Evolutionary conservation across 495 filamentous ascomycete species (phyloP).

Genomic region (Thermothielavioides terrestris): DNA sequence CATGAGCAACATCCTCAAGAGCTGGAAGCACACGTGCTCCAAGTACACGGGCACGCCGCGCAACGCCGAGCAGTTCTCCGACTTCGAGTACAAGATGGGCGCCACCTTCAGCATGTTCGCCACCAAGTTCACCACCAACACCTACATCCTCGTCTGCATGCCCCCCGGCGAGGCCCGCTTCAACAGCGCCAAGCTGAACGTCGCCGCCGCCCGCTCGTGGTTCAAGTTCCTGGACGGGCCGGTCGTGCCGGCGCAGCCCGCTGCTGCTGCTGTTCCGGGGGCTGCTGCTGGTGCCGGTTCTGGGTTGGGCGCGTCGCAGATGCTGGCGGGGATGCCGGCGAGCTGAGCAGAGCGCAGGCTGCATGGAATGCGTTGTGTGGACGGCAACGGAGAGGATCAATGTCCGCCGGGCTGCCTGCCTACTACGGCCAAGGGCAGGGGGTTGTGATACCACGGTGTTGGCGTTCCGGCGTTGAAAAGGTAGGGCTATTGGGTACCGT

Average conservation of each 20-base stretch:
- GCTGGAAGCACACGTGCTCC: constrained; percentile 72
- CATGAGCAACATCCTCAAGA: constrained; percentile 92
- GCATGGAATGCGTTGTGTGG: neutral
- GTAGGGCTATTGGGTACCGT: neutral
- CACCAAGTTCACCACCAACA: constrained; percentile 88
- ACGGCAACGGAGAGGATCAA: too few relatives aligned
- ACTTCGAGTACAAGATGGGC: constrained; percentile 48
- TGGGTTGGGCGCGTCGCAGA: too few relatives aligned
- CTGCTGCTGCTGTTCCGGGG: neutral
- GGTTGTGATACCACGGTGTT: constrained; percentile 17
- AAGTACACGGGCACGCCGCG: constrained; percentile 44
- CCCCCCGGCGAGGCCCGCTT: constrained; percentile 81
- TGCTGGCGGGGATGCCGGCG: neutral
- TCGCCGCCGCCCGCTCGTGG: constrained; percentile 69
- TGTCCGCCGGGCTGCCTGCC: too few relatives aligned
- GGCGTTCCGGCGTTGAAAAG: constrained; percentile 19
- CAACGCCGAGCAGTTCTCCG: constrained; percentile 47
- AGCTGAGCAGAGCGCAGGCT: neutral
- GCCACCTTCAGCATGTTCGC: constrained; percentile 82
- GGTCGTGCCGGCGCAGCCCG: constrained; percentile 4
- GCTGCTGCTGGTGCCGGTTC: neutral
- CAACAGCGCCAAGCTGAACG: constrained; percentile 82
- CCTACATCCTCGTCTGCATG: constrained; percentile 84
- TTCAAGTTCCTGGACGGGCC: constrained; percentile 54
- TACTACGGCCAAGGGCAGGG: too few relatives aligned